Base-by-base conservation (phyloP, 805 yeast species). In the Candida palmyrensis region DNA sequence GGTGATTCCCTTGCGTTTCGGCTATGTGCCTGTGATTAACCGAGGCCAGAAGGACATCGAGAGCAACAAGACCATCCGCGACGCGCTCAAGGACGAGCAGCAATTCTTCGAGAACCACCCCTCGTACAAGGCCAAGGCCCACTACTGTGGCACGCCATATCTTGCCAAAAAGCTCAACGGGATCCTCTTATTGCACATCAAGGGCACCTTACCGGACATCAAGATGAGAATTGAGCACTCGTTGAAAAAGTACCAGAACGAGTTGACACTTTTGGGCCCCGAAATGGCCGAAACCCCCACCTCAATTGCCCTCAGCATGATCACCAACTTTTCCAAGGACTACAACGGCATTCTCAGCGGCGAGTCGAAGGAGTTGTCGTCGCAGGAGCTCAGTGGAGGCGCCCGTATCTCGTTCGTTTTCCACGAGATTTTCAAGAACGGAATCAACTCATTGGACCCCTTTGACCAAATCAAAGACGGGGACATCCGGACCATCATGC, bases 21-120 rank as follows among this genome's bases (percentile, higher is more conserved):
- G 98, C 37, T 92, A 90, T 52, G 94, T 89, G 38, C 97, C 98
- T 2, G 98, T 92, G 35, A 88, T 89, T 49, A 88, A 88, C 64
- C 79, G 98, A 65, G 96, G 97, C 49, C 98, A 92, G 67, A 86
- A 83, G 53, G 98, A 92, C 66, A 92, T 92, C 52, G 95, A 90
- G 62, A 61, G 64, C 41, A 80, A 80, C 53, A 90, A 90, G 58
- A 80, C 95, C 11, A 90, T 92, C 48, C 75, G 89, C 55, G 82
- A 79, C 25, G 97, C 98, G 1, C 69, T 92, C 45, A 71, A 73
- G 26, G 86, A 83, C 55, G 98, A 92, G 66, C 73, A 71, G 38
- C 59, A 68, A 20, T 92, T 78, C 51, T 92, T 92, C 51, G 96
- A 86, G 59, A 71, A 73, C 45, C 98, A 92, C 59, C 80, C 96